A percentile compares a stretch with the other conserved stretches of the same genome.
Conservation (phyloP, 305 asterid species). For the Vinca major region DNA sequence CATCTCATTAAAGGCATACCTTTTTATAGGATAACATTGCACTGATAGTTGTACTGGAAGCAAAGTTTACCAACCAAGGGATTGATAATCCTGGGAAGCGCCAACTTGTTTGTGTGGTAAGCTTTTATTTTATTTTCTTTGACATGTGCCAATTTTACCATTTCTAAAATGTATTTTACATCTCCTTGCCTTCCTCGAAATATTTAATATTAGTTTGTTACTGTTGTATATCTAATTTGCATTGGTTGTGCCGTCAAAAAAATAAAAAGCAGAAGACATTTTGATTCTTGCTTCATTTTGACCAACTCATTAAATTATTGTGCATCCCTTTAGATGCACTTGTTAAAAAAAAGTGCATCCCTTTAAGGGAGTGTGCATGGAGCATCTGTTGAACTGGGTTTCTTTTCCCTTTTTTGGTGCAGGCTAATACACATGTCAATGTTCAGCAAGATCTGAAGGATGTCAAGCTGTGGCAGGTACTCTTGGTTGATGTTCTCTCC, state of each 20-base stretch:
- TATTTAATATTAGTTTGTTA: not conserved
- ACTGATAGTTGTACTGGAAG: slow-evolving; percentile 82
- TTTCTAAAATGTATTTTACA: not conserved
- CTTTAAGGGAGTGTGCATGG: slow-evolving; percentile 13
- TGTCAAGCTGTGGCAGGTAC: slow-evolving; percentile 98
- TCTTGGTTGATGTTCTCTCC: slow-evolving; percentile 7
- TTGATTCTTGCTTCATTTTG: not conserved
- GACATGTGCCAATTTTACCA: not conserved
- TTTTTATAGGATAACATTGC: slow-evolving; percentile 81
- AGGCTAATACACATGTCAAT: slow-evolving; percentile 95
- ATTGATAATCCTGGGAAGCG: slow-evolving; percentile 78
- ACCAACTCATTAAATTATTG: not conserved
- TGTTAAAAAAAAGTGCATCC: too few relatives aligned
- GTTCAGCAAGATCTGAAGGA: slow-evolving; percentile 85
- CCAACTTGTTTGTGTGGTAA: slow-evolving; percentile 97
- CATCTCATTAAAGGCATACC: slow-evolving; percentile 10
- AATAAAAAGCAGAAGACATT: too few relatives aligned
- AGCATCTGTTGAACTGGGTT: slow-evolving; percentile 17
- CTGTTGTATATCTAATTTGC: not conserved
- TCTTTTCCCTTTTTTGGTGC: slow-evolving; percentile 24
- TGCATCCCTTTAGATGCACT: not conserved
- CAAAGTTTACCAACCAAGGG: slow-evolving; percentile 73
- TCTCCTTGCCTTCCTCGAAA: too few relatives aligned
- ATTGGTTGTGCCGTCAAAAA: not conserved
- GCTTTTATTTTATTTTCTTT: slow-evolving; percentile 11